phyloP scores from a whole-genome alignment of 768 basidiomycete species.

The Neoboletus subvelutipes region DNA sequence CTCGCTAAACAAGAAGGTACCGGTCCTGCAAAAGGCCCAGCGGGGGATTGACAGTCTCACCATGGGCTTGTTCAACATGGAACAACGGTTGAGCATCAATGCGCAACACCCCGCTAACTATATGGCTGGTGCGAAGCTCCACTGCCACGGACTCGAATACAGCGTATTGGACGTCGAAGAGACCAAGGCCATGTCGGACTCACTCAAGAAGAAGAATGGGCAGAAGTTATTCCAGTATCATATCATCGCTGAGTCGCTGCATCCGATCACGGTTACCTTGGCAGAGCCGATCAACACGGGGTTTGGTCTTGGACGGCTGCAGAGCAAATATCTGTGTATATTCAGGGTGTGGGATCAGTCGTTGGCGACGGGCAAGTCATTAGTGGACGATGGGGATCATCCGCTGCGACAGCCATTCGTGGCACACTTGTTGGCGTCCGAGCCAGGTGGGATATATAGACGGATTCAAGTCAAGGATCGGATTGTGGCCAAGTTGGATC shows the following conservation, averaged over 20 bases:
- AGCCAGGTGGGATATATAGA: constrained; percentile 18
- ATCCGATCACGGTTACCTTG: constrained; percentile 23
- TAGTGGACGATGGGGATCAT: constrained; percentile 11
- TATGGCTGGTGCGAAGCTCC: constrained; percentile 20
- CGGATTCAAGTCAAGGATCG: constrained; percentile 19
- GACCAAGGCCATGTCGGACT: constrained; percentile 11
- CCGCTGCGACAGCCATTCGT: constrained; percentile 22
- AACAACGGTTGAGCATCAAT: too few relatives aligned
- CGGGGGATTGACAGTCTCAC: too few relatives aligned
- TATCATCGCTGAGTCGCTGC: constrained; percentile 14
- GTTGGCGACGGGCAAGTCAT: constrained; percentile 7
- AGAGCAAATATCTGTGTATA: constrained; percentile 16
- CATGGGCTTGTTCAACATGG: too few relatives aligned
- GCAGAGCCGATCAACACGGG: constrained; percentile 21
- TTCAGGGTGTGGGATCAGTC: constrained; percentile 24
- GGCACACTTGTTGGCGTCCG: constrained; percentile 16
- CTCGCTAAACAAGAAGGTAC: too few relatives aligned
- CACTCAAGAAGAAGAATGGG: not conserved
- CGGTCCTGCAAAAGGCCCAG: too few relatives aligned
- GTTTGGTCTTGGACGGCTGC: constrained; percentile 15
- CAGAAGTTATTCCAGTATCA: constrained; percentile 15
- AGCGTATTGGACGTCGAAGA: constrained; percentile 16
- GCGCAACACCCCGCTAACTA: too few relatives aligned
- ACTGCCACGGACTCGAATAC: constrained; percentile 25
- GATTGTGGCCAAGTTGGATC: constrained; percentile 21